Conservation (phyloP, 75 land plant genomes). For the Pinus taeda region DNA sequence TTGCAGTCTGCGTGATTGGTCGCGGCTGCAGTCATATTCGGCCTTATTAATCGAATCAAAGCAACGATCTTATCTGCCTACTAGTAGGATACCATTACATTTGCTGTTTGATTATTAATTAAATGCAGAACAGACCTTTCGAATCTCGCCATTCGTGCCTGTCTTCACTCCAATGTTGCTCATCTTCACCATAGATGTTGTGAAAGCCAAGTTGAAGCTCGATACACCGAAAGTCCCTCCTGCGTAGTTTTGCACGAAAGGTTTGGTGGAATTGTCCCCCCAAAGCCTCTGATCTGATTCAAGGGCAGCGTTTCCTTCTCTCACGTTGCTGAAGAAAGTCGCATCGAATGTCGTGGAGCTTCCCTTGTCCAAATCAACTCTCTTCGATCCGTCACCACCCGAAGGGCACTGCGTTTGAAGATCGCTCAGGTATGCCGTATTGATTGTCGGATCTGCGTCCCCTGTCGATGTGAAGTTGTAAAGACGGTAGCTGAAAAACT, state of each 20-base stretch:
- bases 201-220: conserved; percentile 37
- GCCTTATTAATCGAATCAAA: too few relatives aligned
- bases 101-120: conserved; percentile 11
- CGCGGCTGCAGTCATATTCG: too few relatives aligned
- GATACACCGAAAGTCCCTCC: background rate
- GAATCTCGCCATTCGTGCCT: conserved; percentile 51
- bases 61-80: too few relatives aligned
- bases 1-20: too few relatives aligned
- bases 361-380: conserved; percentile 47
- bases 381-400: conserved; percentile 20
- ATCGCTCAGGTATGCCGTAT: background rate
- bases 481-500: conserved; percentile 23
- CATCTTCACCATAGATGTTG: conserved; percentile 53
- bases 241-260: conserved; percentile 18
- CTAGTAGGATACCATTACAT: too few relatives aligned
- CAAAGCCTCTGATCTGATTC: conserved; percentile 48
- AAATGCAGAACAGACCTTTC: conserved; percentile 42
- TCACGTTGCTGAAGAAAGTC: conserved; percentile 26
- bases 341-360: conserved; percentile 42
- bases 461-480: too few relatives aligned
- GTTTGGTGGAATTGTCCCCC: conserved; percentile 24
- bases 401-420: conserved; percentile 37
- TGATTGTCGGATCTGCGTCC: too few relatives aligned
- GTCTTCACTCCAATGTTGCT: conserved; percentile 57
- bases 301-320: conserved; percentile 32